phyloP scores from a whole-genome alignment of 2,329 filamentous ascomycete species.

The Ophiostoma piceae region DNA sequence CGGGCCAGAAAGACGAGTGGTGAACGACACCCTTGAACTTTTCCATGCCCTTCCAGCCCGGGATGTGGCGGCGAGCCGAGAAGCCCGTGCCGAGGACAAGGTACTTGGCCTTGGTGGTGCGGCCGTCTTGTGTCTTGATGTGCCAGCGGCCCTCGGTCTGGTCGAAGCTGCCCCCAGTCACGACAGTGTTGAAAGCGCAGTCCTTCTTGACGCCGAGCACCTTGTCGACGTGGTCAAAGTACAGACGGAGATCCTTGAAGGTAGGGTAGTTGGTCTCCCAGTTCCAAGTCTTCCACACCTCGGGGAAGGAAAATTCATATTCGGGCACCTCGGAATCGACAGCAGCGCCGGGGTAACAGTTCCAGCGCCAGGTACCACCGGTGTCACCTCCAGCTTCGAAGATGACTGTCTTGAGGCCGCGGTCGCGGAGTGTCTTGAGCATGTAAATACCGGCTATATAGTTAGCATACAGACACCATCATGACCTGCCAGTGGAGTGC shows the following conservation, averaged over 20 bases:
- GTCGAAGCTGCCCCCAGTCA: conserved; percentile 49
- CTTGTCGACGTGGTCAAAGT: conserved; percentile 57
- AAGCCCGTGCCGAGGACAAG: conserved; percentile 52
- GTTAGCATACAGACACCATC: neutral
- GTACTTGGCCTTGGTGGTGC: conserved; percentile 46
- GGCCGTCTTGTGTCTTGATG: conserved; percentile 46
- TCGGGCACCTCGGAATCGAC: conserved; percentile 51
- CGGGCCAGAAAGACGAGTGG: conserved; percentile 58
- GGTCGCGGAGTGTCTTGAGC: conserved; percentile 48
- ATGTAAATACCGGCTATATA: conserved; percentile 43
- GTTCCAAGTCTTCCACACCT: conserved; percentile 51
- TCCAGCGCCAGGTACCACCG: conserved; percentile 54
- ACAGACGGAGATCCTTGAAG: conserved; percentile 48
- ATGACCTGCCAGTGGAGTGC: neutral
- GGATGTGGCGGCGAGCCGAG: conserved; percentile 56
- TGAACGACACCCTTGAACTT: conserved; percentile 55
- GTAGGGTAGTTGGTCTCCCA: conserved; percentile 51
- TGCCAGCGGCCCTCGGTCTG: conserved; percentile 45
- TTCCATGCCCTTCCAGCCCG: conserved; percentile 55
- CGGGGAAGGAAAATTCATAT: conserved; percentile 51
- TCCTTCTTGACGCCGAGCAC: conserved; percentile 53
- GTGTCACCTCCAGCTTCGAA: conserved; percentile 49
- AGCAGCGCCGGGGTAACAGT: conserved; percentile 50
- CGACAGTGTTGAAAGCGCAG: conserved; percentile 51
- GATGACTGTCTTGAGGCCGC: conserved; percentile 44